These are phyloP conservation scores for Paxillus ammoniavirescens DNA, from an alignment of 768 basidiomycete species.

Conservation along the genomic window DNA sequence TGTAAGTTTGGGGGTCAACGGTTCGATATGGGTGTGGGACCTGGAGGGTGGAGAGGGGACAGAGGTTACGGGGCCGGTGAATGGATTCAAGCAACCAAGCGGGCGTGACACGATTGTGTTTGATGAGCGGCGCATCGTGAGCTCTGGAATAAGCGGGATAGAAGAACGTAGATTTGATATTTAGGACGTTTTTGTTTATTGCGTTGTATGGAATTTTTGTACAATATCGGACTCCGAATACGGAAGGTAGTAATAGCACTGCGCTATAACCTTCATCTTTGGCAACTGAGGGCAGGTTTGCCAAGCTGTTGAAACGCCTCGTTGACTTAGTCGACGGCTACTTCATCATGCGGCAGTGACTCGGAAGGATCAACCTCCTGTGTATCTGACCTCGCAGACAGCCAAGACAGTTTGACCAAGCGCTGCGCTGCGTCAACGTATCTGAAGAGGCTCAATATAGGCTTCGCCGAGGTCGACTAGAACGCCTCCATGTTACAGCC, in stretches of 20 bases:
- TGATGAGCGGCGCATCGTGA: conserved; percentile 74
- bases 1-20: conserved; percentile 69
- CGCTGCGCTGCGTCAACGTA: background rate
- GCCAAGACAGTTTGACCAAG: background rate
- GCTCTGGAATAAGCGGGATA: conserved; percentile 30
- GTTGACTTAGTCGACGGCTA: background rate
- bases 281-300: no score
- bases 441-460: background rate
- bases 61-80: conserved; percentile 31
- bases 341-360: background rate
- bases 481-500: background rate
- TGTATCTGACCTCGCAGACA: background rate
- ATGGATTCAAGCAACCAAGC: conserved; percentile 33
- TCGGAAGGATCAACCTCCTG: background rate
- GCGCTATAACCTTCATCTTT: no score
- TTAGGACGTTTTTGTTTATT: conserved; percentile 10
- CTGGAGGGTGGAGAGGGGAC: conserved; percentile 53
- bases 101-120: conserved; percentile 54
- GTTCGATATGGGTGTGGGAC: conserved; percentile 86
- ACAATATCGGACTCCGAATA: background rate
- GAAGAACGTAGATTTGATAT: conserved; percentile 36
- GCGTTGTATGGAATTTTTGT: background rate
- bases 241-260: conserved; percentile 15
- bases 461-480: no score
- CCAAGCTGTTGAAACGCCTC: background rate